Evolutionary conservation across 2,329 filamentous ascomycete genomes (phyloP).

Genomic region (Claviceps sp.): DNA sequence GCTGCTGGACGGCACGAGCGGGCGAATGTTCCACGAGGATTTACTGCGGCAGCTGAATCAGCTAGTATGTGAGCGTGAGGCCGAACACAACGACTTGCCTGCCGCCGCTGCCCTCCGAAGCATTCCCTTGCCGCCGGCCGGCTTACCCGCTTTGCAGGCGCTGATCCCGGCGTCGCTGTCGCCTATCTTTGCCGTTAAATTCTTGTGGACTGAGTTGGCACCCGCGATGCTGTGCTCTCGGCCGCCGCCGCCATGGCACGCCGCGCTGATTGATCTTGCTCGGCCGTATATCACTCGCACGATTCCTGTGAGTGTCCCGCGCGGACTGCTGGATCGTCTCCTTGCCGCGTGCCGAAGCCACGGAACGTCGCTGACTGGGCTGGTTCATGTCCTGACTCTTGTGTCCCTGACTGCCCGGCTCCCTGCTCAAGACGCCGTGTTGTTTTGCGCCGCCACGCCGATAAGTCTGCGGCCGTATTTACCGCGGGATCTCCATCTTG

Average conservation of each 20-base stretch:
- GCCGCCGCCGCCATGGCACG: slow-evolving; percentile 24
- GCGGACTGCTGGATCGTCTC: slow-evolving; percentile 15
- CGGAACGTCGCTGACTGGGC: slow-evolving; percentile 31
- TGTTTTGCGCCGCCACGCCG: slow-evolving; percentile 27
- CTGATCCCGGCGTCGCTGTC: slow-evolving; percentile 21
- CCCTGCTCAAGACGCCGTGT: slow-evolving; percentile 16
- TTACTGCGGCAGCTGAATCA: slow-evolving; percentile 29
- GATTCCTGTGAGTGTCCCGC: slow-evolving; percentile 22
- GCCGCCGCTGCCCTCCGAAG: too few species aligned
- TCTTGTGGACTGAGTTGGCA: slow-evolving; percentile 26
- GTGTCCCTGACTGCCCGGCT: slow-evolving; percentile 26
- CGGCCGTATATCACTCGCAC: slow-evolving; percentile 23
- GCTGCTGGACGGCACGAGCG: slow-evolving; percentile 37
- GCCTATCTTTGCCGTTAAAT: slow-evolving; percentile 24
- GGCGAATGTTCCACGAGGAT: slow-evolving; percentile 32
- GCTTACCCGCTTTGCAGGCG: slow-evolving; percentile 25
- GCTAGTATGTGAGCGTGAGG: too few species aligned
- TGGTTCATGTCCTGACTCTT: slow-evolving; percentile 33
- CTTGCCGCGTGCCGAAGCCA: slow-evolving; percentile 27
- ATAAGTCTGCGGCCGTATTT: slow-evolving; percentile 31
- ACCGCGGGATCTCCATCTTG: slow-evolving; percentile 13
- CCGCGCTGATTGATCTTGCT: slow-evolving; percentile 20
- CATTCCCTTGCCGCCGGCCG: not conserved
- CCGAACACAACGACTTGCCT: too few species aligned
- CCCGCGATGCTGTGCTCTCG: slow-evolving; percentile 24